These are phyloP conservation scores for Botrytis pseudocinerea DNA, from an alignment of 2,329 filamentous ascomycete species.

Conservation along the genomic window DNA sequence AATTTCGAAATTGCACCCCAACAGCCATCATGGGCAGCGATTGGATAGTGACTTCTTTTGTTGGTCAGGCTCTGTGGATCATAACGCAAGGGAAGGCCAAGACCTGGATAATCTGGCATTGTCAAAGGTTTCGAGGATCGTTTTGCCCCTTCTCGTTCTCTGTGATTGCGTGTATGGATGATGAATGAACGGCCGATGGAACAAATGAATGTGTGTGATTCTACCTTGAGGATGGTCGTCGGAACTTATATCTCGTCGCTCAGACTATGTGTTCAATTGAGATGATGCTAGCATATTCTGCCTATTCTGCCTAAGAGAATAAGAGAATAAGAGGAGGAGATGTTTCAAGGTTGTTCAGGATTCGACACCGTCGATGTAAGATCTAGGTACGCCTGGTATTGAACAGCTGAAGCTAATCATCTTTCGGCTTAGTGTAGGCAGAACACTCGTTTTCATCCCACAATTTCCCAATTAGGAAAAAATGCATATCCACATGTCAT, in stretches of 20 bases:
- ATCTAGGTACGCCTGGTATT: neutral
- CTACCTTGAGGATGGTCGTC: neutral
- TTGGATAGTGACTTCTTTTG: neutral
- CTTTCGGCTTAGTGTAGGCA: neutral
- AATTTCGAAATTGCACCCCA: neutral
- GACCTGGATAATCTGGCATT: slow-evolving; percentile 10
- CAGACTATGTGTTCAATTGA: neutral
- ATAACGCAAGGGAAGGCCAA: neutral
- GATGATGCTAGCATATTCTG: neutral
- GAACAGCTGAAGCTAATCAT: neutral
- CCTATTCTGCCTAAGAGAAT: neutral
- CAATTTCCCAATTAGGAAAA: neutral
- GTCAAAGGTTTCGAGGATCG: neutral
- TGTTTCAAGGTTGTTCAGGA: neutral
- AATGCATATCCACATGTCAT: neutral
- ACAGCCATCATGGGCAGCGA: neutral
- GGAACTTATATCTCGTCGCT: neutral
- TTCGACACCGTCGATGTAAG: neutral
- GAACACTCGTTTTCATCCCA: neutral
- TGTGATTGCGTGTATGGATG: neutral
- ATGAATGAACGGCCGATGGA: neutral
- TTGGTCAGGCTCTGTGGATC: neutral
- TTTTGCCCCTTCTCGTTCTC: neutral
- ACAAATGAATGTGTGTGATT: neutral
- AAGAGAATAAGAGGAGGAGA: neutral